Percentiles rank a stretch among this genome's conserved stretches.
Conservation (phyloP, 306 rosid genomes). For the Pterocarpus macrocarpus region DNA sequence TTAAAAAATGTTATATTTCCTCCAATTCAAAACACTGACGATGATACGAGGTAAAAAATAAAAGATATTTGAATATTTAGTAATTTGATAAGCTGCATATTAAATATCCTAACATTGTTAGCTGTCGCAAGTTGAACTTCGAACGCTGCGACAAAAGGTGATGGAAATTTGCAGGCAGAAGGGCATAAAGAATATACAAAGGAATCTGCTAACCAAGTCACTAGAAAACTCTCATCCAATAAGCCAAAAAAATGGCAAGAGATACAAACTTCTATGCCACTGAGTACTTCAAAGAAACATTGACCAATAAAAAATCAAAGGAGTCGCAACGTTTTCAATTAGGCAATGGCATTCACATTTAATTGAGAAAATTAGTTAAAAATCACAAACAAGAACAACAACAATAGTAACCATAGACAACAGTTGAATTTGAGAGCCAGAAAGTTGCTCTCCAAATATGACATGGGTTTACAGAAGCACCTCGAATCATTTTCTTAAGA, state of each 20-base stretch:
- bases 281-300: too few species aligned
- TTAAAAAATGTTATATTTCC: too few species aligned
- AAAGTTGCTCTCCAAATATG: neutral
- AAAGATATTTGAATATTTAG: too few species aligned
- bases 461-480: neutral
- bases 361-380: neutral
- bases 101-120: neutral
- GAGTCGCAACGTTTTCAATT: neutral
- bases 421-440: neutral
- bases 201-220: neutral
- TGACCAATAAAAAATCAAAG: too few species aligned
- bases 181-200: neutral
- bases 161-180: neutral
- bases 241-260: neutral
- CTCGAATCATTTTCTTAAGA: too few species aligned
- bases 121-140: neutral
- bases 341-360: neutral
- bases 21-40: too few species aligned
- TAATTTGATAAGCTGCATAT: too few species aligned
- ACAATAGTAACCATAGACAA: neutral
- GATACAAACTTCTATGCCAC: neutral
- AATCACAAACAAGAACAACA: neutral
- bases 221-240: neutral
- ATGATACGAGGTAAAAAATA: too few species aligned
- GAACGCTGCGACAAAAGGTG: neutral